Conservation (phyloP, 805 yeast genomes). For the Starmerella apicola region DNA sequence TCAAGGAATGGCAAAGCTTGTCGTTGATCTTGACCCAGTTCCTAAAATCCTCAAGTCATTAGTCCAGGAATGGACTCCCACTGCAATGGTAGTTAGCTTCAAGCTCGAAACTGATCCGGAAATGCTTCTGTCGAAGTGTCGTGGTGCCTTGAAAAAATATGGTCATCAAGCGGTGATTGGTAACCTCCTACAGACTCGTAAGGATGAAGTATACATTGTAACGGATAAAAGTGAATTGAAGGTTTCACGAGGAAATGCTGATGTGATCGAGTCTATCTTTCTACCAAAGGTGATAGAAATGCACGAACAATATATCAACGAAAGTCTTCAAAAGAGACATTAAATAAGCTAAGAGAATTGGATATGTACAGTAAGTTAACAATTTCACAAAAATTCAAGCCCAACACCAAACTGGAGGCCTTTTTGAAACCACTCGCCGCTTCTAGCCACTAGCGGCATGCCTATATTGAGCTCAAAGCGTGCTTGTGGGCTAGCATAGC, state of each 20-base stretch:
- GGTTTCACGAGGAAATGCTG: slow-evolving; percentile 34
- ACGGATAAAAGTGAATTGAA: slow-evolving; percentile 28
- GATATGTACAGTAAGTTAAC: not conserved
- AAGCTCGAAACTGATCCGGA: slow-evolving; percentile 78
- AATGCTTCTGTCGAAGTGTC: slow-evolving; percentile 62
- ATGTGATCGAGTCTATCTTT: slow-evolving; percentile 67
- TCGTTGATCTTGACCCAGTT: slow-evolving; percentile 84
- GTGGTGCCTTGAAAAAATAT: slow-evolving; percentile 68
- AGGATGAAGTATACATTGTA: slow-evolving; percentile 78
- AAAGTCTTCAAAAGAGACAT: too few relatives aligned
- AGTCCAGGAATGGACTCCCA: slow-evolving; percentile 90
- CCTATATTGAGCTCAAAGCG: slow-evolving; percentile 55
- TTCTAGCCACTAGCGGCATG: slow-evolving; percentile 44
- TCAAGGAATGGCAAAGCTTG: slow-evolving; percentile 49
- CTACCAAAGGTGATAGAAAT: slow-evolving; percentile 60
- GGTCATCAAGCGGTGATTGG: slow-evolving; percentile 93
- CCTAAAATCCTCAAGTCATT: slow-evolving; percentile 83
- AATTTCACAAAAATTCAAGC: slow-evolving; percentile 38
- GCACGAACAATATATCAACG: slow-evolving; percentile 55
- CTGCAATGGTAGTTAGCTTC: slow-evolving; percentile 87
- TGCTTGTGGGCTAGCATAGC: slow-evolving; percentile 52
- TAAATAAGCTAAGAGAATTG: not conserved
- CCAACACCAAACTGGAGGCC: slow-evolving; percentile 62
- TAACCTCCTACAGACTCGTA: slow-evolving; percentile 77
- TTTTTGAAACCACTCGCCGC: slow-evolving; percentile 41